These are phyloP conservation scores for Phyllosticta citrichinensis DNA, from an alignment of 2,329 filamentous ascomycete species.

Conservation along the genomic window DNA sequence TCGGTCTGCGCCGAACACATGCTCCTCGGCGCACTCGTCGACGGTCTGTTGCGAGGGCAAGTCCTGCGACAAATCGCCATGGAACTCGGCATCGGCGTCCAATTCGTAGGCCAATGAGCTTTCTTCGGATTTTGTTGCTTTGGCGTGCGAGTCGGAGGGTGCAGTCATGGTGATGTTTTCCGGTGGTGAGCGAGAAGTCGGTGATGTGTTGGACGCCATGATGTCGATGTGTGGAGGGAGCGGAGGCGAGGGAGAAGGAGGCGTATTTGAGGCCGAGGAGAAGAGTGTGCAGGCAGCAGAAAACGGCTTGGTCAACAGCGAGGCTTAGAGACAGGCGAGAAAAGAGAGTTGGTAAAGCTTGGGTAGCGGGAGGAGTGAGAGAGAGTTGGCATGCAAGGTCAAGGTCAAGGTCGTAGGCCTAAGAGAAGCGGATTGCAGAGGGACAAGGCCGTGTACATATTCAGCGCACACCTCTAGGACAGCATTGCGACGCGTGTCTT, in stretches of 20 bases:
- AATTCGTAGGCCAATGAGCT: conserved; percentile 1
- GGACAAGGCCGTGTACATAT: not conserved
- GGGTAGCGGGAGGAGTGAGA: not conserved
- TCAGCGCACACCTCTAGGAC: not conserved
- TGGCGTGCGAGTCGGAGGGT: not conserved
- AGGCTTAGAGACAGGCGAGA: not conserved
- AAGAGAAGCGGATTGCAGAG: not conserved
- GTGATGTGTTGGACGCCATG: not conserved
- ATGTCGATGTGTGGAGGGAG: not conserved
- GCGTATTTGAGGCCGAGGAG: not conserved
- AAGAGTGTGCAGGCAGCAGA: not conserved
- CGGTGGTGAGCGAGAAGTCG: not conserved
- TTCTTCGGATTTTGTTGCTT: not conserved
- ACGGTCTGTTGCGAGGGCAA: conserved; percentile 24
- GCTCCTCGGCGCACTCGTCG: conserved; percentile 20
- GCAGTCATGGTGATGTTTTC: not conserved
- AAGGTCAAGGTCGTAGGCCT: not conserved
- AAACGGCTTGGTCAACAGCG: not conserved
- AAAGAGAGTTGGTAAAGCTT: not conserved
- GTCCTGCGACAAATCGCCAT: conserved; percentile 26
- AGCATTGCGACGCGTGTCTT: not conserved
- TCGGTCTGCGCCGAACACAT: conserved; percentile 27
- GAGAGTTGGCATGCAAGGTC: not conserved
- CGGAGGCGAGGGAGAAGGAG: not conserved
- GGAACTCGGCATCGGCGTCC: conserved; percentile 22